These are phyloP conservation scores for Lactarius trivialis DNA, from an alignment of 768 basidiomycete species.

Conservation along the genomic window DNA sequence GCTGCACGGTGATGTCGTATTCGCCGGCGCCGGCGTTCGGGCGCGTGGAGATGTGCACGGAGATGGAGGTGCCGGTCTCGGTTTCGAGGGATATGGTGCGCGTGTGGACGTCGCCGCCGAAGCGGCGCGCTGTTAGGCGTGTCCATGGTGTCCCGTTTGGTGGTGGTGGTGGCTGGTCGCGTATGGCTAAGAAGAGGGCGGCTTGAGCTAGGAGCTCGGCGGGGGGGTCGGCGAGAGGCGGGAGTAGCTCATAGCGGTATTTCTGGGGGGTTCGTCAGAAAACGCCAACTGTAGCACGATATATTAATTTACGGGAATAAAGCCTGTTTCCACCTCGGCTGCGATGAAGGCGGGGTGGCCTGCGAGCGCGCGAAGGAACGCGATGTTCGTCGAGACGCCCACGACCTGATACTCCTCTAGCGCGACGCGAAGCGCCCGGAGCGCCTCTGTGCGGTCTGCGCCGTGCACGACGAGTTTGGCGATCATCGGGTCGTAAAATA, in stretches of 20 bases:
- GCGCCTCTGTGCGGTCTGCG: conserved; percentile 72
- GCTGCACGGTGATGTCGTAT: conserved; percentile 45
- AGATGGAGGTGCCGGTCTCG: conserved; percentile 38
- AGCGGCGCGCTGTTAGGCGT: conserved; percentile 64
- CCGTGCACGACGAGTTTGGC: conserved; percentile 89
- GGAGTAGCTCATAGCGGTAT: conserved; percentile 79
- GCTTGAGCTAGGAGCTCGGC: conserved; percentile 69
- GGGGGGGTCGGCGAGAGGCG: conserved; percentile 49
- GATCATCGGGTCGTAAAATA: conserved; percentile 90
- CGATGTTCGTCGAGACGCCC: conserved; percentile 86
- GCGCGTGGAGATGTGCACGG: conserved; percentile 42
- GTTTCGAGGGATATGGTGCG: conserved; percentile 56
- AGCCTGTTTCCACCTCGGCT: conserved; percentile 85
- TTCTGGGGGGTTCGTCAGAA: conserved; percentile 44
- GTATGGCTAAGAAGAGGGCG: conserved; percentile 66
- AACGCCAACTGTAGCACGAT: too few relatives aligned
- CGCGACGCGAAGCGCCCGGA: conserved; percentile 72
- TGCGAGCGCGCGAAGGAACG: conserved; percentile 75
- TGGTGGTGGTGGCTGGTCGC: conserved; percentile 42
- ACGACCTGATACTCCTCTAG: conserved; percentile 87
- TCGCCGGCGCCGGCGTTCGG: conserved; percentile 28
- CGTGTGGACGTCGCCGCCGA: conserved; percentile 66
- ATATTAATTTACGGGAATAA: conserved; percentile 63
- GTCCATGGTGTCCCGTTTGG: conserved; percentile 53
- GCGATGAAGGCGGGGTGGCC: conserved; percentile 70